phyloP scores from a whole-genome alignment of 2,329 filamentous ascomycete genomes.

The Arthrinium puccinioides region DNA sequence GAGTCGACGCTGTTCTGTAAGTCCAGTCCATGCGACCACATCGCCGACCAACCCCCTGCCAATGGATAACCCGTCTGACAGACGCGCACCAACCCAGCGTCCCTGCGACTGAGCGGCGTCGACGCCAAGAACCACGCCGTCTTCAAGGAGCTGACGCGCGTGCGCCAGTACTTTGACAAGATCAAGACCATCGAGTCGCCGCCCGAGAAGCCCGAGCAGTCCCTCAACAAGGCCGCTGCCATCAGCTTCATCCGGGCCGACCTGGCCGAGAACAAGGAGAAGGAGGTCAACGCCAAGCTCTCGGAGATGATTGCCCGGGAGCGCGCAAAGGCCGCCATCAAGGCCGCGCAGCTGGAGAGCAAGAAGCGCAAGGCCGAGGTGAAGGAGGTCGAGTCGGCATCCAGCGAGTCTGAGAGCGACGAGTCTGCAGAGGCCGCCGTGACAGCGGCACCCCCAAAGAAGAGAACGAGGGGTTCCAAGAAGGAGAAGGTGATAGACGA shows the following conservation, averaged over 20 bases:
- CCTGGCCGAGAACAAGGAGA: slow-evolving; percentile 49
- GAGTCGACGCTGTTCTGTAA: slow-evolving; percentile 84
- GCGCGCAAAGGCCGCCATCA: slow-evolving; percentile 43
- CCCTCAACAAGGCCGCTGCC: slow-evolving; percentile 69
- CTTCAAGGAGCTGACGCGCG: slow-evolving; percentile 75
- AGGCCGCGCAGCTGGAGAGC: slow-evolving; percentile 17
- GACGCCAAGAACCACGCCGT: slow-evolving; percentile 81
- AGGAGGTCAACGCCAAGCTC: slow-evolving; percentile 42
- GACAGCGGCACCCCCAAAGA: slow-evolving; percentile 1
- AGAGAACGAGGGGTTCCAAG: slow-evolving; percentile 3
- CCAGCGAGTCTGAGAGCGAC: neutral
- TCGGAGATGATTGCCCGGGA: slow-evolving; percentile 51
- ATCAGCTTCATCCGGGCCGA: slow-evolving; percentile 77
- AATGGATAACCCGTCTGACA: slow-evolving; percentile 3
- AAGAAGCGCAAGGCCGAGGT: slow-evolving; percentile 22
- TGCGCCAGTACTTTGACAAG: slow-evolving; percentile 89
- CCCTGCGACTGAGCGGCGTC: slow-evolving; percentile 69
- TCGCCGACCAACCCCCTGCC: neutral
- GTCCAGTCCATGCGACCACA: slow-evolving; percentile 15
- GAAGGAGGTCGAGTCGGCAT: slow-evolving; percentile 27
- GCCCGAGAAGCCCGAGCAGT: slow-evolving; percentile 42
- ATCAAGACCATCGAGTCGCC: slow-evolving; percentile 70
- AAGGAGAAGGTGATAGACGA: slow-evolving; percentile 2
- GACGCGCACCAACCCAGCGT: slow-evolving; percentile 34
- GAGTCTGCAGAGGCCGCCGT: neutral